A percentile compares a stretch with the other conserved stretches of the same genome.
phyloP scores from a whole-genome alignment of 257 asterid genomes.

The Solanum neorickii region DNA sequence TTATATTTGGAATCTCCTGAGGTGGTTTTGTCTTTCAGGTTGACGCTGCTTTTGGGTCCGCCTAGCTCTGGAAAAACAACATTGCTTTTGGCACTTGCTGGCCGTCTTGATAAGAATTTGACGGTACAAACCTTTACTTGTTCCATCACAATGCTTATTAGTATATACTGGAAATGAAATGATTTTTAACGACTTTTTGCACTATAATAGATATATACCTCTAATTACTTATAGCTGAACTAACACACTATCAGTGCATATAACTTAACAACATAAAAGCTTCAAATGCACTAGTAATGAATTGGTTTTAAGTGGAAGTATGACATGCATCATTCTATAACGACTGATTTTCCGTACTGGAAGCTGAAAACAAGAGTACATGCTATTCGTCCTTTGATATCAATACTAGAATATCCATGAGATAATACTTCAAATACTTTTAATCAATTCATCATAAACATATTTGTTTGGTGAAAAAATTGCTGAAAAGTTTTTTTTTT shows the following conservation, averaged over 20 bases:
- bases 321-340: background rate
- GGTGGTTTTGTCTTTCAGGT: conserved; percentile 20
- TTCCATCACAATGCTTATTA: background rate
- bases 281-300: background rate
- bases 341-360: background rate
- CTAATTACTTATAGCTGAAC: background rate
- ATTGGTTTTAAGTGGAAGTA: background rate
- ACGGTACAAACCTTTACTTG: conserved; percentile 24
- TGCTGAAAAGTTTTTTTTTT: background rate
- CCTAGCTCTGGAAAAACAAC: conserved; percentile 89
- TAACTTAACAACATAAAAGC: background rate
- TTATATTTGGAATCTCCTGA: background rate
- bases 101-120: conserved; percentile 47
- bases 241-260: background rate
- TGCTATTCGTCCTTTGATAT: background rate
- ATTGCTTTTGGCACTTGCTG: conserved; percentile 74
- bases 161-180: background rate
- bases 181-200: background rate
- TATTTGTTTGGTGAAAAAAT: background rate
- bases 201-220: background rate
- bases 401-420: background rate
- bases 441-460: background rate
- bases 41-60: conserved; percentile 77
- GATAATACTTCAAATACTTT: background rate
- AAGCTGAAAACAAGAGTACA: background rate